Evolutionary conservation across 805 yeast genomes (phyloP).

Genomic region (Teunomyces aglyptinius): DNA sequence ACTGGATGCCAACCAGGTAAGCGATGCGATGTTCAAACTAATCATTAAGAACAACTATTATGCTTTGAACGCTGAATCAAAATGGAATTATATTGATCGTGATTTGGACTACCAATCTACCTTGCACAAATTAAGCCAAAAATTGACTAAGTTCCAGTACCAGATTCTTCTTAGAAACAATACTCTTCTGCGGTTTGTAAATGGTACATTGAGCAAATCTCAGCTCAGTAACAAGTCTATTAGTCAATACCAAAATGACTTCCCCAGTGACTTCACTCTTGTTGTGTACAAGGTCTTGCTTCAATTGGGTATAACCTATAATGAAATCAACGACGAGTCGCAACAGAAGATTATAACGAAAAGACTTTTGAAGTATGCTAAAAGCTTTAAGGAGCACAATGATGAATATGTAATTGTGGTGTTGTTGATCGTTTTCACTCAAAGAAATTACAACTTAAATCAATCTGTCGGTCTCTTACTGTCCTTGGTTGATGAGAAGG

Average conservation of each 20-base stretch:
- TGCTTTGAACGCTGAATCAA: slow-evolving; percentile 18
- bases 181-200: slow-evolving; percentile 37
- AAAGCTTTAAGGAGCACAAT: slow-evolving; percentile 4
- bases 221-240: slow-evolving; percentile 22
- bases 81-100: slow-evolving; percentile 26
- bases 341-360: slow-evolving; percentile 16
- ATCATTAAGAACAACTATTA: slow-evolving; percentile 46
- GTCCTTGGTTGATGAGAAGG: neutral
- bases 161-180: slow-evolving; percentile 43
- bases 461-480: slow-evolving; percentile 16
- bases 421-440: slow-evolving; percentile 27
- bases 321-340: slow-evolving; percentile 21
- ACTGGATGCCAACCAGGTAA: slow-evolving; percentile 22
- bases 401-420: slow-evolving; percentile 23
- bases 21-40: slow-evolving; percentile 41
- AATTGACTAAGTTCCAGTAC: slow-evolving; percentile 36
- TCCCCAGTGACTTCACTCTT: slow-evolving; percentile 32
- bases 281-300: slow-evolving; percentile 28
- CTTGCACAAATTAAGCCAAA: slow-evolving; percentile 22
- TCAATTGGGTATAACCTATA: slow-evolving; percentile 24
- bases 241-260: slow-evolving; percentile 17
- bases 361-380: slow-evolving; percentile 14
- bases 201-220: slow-evolving; percentile 34
- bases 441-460: slow-evolving; percentile 19
- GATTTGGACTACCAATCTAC: slow-evolving; percentile 28